Evolutionary conservation across 495 filamentous ascomycete species (phyloP).

Genomic region (Podospora pseudocomata): DNA sequence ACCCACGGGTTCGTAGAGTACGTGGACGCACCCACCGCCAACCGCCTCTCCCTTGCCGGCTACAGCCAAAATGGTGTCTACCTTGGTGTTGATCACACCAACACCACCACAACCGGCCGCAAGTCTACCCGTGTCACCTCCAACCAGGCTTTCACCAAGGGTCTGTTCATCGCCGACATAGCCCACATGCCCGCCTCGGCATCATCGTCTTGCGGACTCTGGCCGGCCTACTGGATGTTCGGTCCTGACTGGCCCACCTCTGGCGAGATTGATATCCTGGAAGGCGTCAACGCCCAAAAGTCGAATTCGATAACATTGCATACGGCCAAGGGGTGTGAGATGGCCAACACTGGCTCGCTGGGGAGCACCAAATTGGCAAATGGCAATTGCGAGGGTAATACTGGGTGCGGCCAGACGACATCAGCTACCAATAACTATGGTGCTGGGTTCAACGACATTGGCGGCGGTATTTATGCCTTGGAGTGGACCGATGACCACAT

Average conservation of each 20-base stretch:
- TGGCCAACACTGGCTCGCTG: slow-evolving; percentile 48
- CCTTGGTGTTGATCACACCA: slow-evolving; percentile 53
- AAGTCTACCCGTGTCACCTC: slow-evolving; percentile 64
- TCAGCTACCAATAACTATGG: slow-evolving; percentile 57
- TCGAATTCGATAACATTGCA: slow-evolving; percentile 73
- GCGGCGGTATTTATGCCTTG: slow-evolving; percentile 75
- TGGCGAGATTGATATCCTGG: slow-evolving; percentile 91
- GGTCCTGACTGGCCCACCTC: slow-evolving; percentile 71
- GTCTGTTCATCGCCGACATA: slow-evolving; percentile 71
- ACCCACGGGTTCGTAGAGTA: slow-evolving; percentile 71
- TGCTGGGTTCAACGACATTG: slow-evolving; percentile 64
- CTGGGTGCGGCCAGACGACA: slow-evolving; percentile 48
- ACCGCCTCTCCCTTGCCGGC: slow-evolving; percentile 53
- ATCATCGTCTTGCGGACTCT: slow-evolving; percentile 53
- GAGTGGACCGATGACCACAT: slow-evolving; percentile 67
- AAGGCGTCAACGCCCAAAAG: slow-evolving; percentile 69
- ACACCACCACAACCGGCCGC: slow-evolving; percentile 53
- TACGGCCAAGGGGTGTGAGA: slow-evolving; percentile 60
- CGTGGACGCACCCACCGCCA: slow-evolving; percentile 53
- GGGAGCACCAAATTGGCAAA: slow-evolving; percentile 44
- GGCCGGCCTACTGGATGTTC: slow-evolving; percentile 65
- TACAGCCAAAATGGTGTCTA: slow-evolving; percentile 49
- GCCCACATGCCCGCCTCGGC: slow-evolving; percentile 69
- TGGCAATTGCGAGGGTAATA: slow-evolving; percentile 46
- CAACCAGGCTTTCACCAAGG: slow-evolving; percentile 63